Evolutionary conservation across 805 yeast species (phyloP).

Genomic region (Ogataea kodamae): DNA sequence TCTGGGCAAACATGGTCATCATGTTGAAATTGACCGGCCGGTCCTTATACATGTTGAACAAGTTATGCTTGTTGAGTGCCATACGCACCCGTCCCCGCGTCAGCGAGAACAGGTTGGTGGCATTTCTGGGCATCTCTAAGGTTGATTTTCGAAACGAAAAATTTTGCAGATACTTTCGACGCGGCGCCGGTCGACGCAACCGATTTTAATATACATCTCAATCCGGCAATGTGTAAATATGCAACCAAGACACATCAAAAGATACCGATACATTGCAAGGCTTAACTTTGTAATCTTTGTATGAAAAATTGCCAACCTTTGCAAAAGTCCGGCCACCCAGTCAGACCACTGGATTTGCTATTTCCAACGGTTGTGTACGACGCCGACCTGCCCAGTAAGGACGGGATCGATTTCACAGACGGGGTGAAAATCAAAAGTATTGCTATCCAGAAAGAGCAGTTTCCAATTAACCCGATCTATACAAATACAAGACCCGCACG

Average conservation of each 20-base stretch:
- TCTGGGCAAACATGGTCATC: conserved; percentile 82
- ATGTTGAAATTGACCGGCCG: conserved; percentile 48
- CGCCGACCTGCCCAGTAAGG: conserved; percentile 11
- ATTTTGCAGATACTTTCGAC: conserved; percentile 7
- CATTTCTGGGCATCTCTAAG: conserved; percentile 29
- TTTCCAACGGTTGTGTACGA: conserved; percentile 15
- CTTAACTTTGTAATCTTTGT: not conserved
- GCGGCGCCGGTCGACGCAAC: conserved; percentile 11
- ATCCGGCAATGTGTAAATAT: conserved; percentile 13
- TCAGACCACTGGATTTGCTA: no score
- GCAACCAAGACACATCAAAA: no score
- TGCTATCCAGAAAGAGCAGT: conserved; percentile 13
- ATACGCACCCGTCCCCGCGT: conserved; percentile 60
- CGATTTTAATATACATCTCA: conserved; percentile 8
- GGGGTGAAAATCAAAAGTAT: conserved; percentile 4
- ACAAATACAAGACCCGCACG: conserved; percentile 2
- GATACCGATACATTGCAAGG: not conserved
- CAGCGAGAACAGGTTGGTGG: conserved; percentile 30
- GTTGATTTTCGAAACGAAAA: conserved; percentile 4
- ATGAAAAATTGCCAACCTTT: no score
- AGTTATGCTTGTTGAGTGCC: conserved; percentile 86
- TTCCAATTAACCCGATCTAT: conserved; percentile 11
- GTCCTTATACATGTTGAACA: conserved; percentile 84
- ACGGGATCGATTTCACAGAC: conserved; percentile 20
- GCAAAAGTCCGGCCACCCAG: no score